Evolutionary conservation across 139 green algal species (phyloP).

Genomic region (Pleodorina starrii): DNA sequence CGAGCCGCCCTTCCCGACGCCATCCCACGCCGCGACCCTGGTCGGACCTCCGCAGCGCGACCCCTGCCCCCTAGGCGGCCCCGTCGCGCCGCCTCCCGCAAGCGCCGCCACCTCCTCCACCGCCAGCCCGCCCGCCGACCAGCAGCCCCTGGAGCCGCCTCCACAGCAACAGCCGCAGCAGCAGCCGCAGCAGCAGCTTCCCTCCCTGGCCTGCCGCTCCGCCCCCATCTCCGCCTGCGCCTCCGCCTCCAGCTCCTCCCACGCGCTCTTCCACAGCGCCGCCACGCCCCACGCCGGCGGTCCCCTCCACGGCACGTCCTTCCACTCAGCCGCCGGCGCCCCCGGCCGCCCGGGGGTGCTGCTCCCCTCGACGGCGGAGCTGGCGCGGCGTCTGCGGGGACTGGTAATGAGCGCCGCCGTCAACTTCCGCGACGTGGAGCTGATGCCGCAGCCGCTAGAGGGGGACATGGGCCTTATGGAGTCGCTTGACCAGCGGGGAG

Average conservation of each 20-base stretch:
- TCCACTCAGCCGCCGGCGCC: not conserved
- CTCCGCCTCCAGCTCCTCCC: constrained; percentile 2
- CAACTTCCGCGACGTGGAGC: constrained; percentile 45
- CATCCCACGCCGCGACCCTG: too few species aligned
- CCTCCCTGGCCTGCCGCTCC: constrained; percentile 2
- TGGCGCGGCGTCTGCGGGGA: not conserved
- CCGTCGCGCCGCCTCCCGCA: not conserved
- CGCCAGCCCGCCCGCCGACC: too few species aligned
- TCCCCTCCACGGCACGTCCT: not conserved
- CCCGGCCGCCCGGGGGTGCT: too few species aligned
- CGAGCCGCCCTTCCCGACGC: too few species aligned
- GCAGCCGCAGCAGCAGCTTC: not conserved
- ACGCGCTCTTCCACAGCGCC: not conserved
- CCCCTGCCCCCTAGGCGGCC: not conserved
- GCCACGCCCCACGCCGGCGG: not conserved
- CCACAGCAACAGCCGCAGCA: not conserved
- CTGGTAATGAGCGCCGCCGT: not conserved
- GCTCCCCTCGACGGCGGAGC: not conserved
- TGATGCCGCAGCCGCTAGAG: not conserved
- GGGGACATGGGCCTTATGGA: not conserved
- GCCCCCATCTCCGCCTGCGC: not conserved
- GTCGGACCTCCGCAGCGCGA: not conserved
- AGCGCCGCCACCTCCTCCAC: too few species aligned
- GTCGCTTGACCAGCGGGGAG: not conserved
- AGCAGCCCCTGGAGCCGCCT: too few species aligned